Percentiles rank a stretch among this genome's conserved stretches.
These are phyloP conservation scores for Erythrophleum ivorense DNA, from an alignment of 331 rosid genomes.

Conservation along the genomic window DNA sequence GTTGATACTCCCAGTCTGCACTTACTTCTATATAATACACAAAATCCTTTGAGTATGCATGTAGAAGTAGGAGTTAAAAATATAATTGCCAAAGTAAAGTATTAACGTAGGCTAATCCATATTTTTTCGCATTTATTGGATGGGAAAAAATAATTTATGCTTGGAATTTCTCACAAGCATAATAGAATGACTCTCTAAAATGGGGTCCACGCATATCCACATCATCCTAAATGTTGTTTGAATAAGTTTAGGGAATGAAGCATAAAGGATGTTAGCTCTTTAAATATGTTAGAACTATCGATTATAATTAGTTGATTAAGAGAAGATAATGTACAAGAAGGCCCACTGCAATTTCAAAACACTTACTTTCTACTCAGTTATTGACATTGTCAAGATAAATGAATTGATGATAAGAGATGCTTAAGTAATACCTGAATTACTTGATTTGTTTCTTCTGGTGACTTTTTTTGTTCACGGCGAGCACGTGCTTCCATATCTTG, in stretches of 20 bases:
- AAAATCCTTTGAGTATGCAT: not conserved
- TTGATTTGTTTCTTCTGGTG: slow-evolving; percentile 95
- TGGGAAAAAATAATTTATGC: not conserved
- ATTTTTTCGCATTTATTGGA: not conserved
- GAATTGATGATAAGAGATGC: not conserved
- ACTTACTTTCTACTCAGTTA: slow-evolving; percentile 11
- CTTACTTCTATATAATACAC: not conserved
- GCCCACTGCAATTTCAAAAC: slow-evolving; percentile 6
- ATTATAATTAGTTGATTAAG: not conserved
- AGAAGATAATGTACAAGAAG: slow-evolving; percentile 24
- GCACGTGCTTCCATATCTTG: slow-evolving; percentile 92
- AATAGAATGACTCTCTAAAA: not conserved
- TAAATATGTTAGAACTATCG: slow-evolving; percentile 1
- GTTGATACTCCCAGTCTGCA: not conserved
- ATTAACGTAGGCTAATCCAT: not conserved
- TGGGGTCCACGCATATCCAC: not conserved
- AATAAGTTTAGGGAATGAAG: slow-evolving; percentile 13
- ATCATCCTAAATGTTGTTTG: not conserved
- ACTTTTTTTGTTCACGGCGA: slow-evolving; percentile 89
- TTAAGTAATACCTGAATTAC: slow-evolving; percentile 69
- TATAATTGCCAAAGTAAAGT: not conserved
- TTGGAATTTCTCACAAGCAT: not conserved
- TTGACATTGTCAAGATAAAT: not conserved
- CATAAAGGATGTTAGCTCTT: slow-evolving; percentile 3
- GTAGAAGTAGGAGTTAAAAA: not conserved